These are phyloP conservation scores for Phtheirospermum japonicum DNA, from an alignment of 257 asterid genomes.

Conservation along the genomic window DNA sequence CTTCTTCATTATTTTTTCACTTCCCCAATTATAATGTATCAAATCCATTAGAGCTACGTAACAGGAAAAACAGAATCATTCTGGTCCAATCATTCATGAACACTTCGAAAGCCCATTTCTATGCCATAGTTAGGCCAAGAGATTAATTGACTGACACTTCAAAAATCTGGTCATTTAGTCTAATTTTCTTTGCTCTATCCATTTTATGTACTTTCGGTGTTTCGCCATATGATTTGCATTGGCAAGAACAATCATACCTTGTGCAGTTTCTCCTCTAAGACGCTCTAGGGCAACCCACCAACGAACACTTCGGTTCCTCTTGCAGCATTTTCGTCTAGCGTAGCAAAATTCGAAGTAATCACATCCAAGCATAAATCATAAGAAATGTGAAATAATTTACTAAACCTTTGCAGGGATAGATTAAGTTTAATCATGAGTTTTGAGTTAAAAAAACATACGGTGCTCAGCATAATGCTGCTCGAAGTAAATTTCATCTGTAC, in stretches of 20 bases:
- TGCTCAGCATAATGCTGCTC: conserved; percentile 36
- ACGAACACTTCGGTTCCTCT: conserved; percentile 78
- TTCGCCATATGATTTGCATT: neutral
- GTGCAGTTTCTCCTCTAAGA: no score
- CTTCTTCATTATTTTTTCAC: neutral
- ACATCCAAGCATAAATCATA: conserved; percentile 16
- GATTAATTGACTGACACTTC: no score
- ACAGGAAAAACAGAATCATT: neutral
- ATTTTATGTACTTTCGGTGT: neutral
- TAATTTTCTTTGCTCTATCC: no score
- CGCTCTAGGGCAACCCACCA: conserved; percentile 69
- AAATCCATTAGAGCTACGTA: neutral
- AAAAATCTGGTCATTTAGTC: no score
- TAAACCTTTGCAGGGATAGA: no score
- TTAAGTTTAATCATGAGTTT: neutral
- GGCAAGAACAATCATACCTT: conserved; percentile 22
- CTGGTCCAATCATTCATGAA: neutral
- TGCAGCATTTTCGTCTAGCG: conserved; percentile 33
- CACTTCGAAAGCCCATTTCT: neutral
- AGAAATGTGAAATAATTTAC: neutral
- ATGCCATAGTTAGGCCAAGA: no score
- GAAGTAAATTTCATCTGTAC: conserved; percentile 42
- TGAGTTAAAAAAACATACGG: conserved; percentile 35
- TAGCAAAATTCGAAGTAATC: no score
- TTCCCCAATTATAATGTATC: no score